Conservation (phyloP, 176 grass and related monocot species). For the Leersia perrieri region DNA sequence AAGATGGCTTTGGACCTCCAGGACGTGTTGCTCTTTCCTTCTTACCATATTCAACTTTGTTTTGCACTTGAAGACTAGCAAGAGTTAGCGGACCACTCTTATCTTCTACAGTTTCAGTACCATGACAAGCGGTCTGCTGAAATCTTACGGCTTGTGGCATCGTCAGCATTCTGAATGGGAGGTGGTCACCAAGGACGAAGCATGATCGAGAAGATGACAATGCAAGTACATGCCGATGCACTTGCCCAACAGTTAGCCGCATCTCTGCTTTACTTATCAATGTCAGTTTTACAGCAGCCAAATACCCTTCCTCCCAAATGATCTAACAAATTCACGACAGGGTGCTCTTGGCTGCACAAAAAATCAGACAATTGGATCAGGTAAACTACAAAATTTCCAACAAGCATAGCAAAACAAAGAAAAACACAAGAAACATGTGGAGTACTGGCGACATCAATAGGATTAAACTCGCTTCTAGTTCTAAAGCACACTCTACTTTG, state of each 20-base stretch:
- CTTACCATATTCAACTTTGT: constrained; percentile 41
- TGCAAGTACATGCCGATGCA: constrained; percentile 65
- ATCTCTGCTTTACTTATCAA: constrained; percentile 22
- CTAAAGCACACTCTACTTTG: not conserved
- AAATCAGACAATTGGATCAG: constrained; percentile 8
- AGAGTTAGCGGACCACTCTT: constrained; percentile 43
- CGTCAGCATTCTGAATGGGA: constrained; percentile 48
- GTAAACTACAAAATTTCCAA: not conserved
- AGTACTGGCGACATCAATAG: not conserved
- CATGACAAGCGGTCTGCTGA: constrained; percentile 40
- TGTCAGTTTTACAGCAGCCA: not conserved
- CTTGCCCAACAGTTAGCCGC: constrained; percentile 50
- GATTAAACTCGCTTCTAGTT: not conserved
- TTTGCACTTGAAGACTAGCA: constrained; percentile 56
- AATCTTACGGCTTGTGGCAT: constrained; percentile 34
- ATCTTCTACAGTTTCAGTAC: constrained; percentile 25
- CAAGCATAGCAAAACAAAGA: not conserved
- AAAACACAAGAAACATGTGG: not conserved
- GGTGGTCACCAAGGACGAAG: constrained; percentile 48
- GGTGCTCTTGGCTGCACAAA: not conserved
- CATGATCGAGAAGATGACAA: constrained; percentile 63
- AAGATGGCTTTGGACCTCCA: constrained; percentile 30
- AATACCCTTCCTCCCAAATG: not conserved
- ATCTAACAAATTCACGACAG: not conserved
- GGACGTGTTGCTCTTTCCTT: constrained; percentile 43